Conservation (phyloP, 2,329 filamentous ascomycete species). For the Graphilbum sp. region DNA sequence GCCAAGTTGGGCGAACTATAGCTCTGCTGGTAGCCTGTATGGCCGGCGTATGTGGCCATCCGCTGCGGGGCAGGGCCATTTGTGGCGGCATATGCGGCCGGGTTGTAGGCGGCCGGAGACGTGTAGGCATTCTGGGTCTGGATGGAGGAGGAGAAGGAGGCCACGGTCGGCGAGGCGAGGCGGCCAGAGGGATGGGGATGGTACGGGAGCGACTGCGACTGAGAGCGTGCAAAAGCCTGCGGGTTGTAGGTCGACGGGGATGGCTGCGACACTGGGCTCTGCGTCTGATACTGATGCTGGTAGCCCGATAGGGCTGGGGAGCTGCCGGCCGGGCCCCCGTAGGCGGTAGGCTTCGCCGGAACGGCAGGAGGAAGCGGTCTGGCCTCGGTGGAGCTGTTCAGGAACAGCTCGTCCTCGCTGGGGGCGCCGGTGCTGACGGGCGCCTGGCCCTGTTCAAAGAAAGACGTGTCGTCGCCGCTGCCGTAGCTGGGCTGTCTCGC, state of each 20-base stretch:
- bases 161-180: slow-evolving; percentile 20
- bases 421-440: slow-evolving; percentile 9
- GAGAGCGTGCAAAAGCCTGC: slow-evolving; percentile 40
- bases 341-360: slow-evolving; percentile 16
- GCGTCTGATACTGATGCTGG: slow-evolving; percentile 32
- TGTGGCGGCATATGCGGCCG: slow-evolving; percentile 38
- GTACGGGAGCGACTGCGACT: slow-evolving; percentile 32
- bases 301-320: slow-evolving; percentile 32
- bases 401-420: slow-evolving; percentile 46
- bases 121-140: slow-evolving; percentile 28
- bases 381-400: slow-evolving; percentile 29
- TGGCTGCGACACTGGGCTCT: slow-evolving; percentile 26
- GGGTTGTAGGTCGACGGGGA: slow-evolving; percentile 52
- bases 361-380: slow-evolving; percentile 9
- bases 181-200: slow-evolving; percentile 15
- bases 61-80: slow-evolving; percentile 26
- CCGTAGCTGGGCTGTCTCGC: slow-evolving; percentile 55
- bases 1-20: slow-evolving; percentile 23
- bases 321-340: slow-evolving; percentile 20
- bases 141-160: slow-evolving; percentile 12
- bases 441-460: slow-evolving; percentile 22
- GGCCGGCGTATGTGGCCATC: slow-evolving; percentile 32
- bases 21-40: slow-evolving; percentile 25
- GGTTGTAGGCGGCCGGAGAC: slow-evolving; percentile 36
- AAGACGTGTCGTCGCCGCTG: slow-evolving; percentile 52